phyloP scores from a whole-genome alignment of 495 filamentous ascomycete species.

The Baudoinia panamericana region DNA sequence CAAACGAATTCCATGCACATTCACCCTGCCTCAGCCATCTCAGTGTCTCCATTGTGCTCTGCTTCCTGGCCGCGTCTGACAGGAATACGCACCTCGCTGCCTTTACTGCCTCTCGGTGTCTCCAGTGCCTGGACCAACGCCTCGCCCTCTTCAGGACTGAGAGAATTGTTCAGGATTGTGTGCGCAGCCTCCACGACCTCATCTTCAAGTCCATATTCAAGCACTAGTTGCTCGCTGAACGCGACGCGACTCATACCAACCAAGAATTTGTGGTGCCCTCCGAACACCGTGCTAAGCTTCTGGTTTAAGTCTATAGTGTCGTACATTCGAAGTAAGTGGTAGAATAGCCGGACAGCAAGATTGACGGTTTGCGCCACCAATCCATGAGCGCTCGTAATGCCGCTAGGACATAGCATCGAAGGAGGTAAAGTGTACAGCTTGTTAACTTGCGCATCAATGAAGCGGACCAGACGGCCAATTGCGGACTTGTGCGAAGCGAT shows the following conservation, averaged over 20 bases:
- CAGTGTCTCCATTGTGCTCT: slow-evolving; percentile 1
- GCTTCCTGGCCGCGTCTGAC: neutral
- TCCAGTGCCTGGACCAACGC: slow-evolving; percentile 45
- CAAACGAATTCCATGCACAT: neutral
- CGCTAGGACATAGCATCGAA: neutral
- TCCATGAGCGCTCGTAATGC: slow-evolving; percentile 3
- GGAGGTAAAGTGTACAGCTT: slow-evolving; percentile 40
- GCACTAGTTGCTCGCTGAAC: slow-evolving; percentile 47
- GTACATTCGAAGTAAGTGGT: slow-evolving; percentile 40
- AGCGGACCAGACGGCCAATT: slow-evolving; percentile 46
- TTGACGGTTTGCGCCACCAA: slow-evolving; percentile 42
- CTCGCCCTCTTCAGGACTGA: slow-evolving; percentile 60
- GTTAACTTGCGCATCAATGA: slow-evolving; percentile 52
- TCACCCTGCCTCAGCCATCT: slow-evolving; percentile 6
- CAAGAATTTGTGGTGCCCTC: slow-evolving; percentile 52
- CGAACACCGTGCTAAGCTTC: slow-evolving; percentile 43
- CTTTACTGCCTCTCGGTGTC: slow-evolving; percentile 20
- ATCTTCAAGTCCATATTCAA: slow-evolving; percentile 54
- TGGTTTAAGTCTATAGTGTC: slow-evolving; percentile 40
- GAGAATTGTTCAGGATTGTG: slow-evolving; percentile 47
- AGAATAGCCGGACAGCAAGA: slow-evolving; percentile 46
- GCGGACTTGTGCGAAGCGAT: slow-evolving; percentile 42
- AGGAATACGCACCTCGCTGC: neutral
- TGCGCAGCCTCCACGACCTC: slow-evolving; percentile 54
- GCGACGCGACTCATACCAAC: slow-evolving; percentile 54